Conservation (phyloP, 805 yeast species). For the Hanseniaspora thailandica region DNA sequence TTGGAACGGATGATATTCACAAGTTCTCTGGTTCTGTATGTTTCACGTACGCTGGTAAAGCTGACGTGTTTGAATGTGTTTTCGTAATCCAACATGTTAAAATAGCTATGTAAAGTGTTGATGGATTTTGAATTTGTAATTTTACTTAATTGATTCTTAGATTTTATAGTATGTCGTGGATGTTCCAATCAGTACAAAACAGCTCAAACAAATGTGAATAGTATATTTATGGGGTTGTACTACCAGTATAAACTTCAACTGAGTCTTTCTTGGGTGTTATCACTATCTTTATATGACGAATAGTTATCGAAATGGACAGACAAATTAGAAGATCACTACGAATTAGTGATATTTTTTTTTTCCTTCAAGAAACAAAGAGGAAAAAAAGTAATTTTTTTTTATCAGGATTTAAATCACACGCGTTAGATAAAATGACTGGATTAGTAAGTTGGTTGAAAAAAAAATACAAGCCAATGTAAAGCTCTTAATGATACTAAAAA, state of each 20-base stretch:
- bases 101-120: background rate
- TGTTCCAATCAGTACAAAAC: no score
- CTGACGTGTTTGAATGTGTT: background rate
- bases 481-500: no score
- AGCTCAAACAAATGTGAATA: background rate
- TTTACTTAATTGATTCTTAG: no score
- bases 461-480: no score
- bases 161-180: background rate
- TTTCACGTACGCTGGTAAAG: constrained; percentile 5
- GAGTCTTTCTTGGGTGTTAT: no score
- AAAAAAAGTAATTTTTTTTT: background rate
- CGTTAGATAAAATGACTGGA: no score
- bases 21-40: constrained; percentile 9
- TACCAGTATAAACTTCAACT: background rate
- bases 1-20: constrained; percentile 5
- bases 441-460: no score
- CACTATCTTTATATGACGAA: background rate
- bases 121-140: background rate
- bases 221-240: background rate
- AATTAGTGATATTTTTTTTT: background rate
- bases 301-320: background rate
- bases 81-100: constrained; percentile 6
- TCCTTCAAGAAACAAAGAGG: background rate
- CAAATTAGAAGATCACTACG: background rate
- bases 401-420: background rate